A percentile compares a stretch with the other conserved stretches of the same genome.
phyloP scores from a whole-genome alignment of 306 rosid genomes.

The Sindora glabra region DNA sequence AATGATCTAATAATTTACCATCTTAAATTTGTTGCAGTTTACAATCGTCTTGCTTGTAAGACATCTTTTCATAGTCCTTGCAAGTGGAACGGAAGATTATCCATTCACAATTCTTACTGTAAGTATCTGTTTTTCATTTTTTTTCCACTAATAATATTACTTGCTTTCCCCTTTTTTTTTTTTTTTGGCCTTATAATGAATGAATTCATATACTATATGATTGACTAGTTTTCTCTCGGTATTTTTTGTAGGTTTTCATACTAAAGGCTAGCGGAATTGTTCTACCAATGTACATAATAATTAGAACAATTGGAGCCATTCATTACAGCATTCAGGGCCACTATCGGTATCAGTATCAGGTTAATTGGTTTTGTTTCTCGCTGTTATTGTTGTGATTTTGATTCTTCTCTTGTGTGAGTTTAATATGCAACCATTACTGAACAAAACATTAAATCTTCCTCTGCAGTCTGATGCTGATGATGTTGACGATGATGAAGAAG shows the following conservation, averaged over 20 bases:
- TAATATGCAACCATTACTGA: conserved; percentile 12
- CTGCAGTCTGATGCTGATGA: conserved; percentile 26
- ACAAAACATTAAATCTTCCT: not conserved
- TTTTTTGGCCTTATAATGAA: no score
- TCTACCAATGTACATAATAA: conserved; percentile 69
- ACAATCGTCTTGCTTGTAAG: conserved; percentile 62
- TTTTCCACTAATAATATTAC: no score
- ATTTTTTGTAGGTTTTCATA: conserved; percentile 32
- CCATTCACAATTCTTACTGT: conserved; percentile 79
- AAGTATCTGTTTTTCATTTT: conserved; percentile 29
- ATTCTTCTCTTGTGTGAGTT: not conserved
- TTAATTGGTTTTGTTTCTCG: not conserved
- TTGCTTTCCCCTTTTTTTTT: no score
- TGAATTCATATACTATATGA: no score
- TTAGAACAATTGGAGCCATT: conserved; percentile 44
- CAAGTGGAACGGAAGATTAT: conserved; percentile 46
- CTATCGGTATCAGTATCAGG: conserved; percentile 43
- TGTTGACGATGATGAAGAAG: no score
- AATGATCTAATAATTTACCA: no score
- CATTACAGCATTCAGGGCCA: conserved; percentile 26
- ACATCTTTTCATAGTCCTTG: conserved; percentile 49
- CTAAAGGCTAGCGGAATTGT: conserved; percentile 66
- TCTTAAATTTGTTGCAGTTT: no score
- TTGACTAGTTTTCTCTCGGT: no score
- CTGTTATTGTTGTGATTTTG: not conserved